Evolutionary conservation across 768 basidiomycete genomes (phyloP).

Genomic region (Sutorius australiensis): DNA sequence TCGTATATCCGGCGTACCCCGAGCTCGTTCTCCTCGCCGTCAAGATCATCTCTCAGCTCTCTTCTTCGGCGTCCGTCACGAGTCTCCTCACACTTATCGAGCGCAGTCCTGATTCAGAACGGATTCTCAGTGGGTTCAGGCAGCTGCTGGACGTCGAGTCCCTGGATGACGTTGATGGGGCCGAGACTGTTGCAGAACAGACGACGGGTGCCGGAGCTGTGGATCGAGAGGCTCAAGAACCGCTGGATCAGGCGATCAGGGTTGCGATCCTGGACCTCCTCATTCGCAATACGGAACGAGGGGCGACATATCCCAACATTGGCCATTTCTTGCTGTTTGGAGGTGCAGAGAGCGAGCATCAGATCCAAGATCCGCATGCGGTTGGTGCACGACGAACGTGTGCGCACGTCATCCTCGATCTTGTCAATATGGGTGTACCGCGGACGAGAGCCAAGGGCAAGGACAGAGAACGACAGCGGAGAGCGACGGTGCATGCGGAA

Average conservation of each 20-base stretch:
- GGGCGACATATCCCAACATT: constrained; percentile 70
- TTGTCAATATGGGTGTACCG: constrained; percentile 71
- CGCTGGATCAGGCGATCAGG: constrained; percentile 65
- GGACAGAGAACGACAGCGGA: constrained; percentile 32
- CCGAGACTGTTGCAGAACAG: constrained; percentile 59
- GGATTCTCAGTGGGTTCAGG: constrained; percentile 78
- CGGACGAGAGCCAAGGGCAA: constrained; percentile 45
- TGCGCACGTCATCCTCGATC: constrained; percentile 76
- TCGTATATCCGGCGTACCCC: constrained; percentile 61
- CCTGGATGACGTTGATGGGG: constrained; percentile 53
- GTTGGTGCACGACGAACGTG: constrained; percentile 66
- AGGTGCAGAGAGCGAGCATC: constrained; percentile 50
- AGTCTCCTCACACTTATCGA: constrained; percentile 77
- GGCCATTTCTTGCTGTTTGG: constrained; percentile 88
- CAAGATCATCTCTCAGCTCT: constrained; percentile 68
- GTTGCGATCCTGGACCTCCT: constrained; percentile 79
- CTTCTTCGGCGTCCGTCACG: constrained; percentile 62
- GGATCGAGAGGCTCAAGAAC: constrained; percentile 42
- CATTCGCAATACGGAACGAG: constrained; percentile 65
- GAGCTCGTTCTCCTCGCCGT: constrained; percentile 75
- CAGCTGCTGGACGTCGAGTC: constrained; percentile 61
- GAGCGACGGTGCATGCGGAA: constrained; percentile 27
- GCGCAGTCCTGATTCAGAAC: constrained; percentile 77
- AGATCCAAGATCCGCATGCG: constrained; percentile 76
- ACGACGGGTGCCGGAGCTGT: constrained; percentile 73